Conservation (phyloP, 2,329 filamentous ascomycete species). For the Gremmenia infestans region DNA sequence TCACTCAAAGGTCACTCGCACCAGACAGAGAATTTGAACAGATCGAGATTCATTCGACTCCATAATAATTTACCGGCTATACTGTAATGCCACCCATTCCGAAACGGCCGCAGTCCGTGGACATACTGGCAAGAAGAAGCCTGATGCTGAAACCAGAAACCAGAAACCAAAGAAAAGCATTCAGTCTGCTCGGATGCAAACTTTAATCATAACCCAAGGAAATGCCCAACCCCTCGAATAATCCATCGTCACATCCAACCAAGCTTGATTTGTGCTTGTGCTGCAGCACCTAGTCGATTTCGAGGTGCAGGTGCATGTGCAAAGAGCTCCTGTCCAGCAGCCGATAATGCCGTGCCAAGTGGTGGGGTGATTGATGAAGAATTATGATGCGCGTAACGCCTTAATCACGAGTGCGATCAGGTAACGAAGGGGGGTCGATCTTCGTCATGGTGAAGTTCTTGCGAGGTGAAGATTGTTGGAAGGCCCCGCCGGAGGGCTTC, state of each 20-base stretch:
- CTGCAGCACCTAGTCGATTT: not conserved
- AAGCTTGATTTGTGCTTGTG: not conserved
- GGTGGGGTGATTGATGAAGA: not conserved
- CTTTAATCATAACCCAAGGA: not conserved
- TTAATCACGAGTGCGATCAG: not conserved
- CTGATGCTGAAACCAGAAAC: not conserved
- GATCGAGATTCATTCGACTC: conserved; percentile 3
- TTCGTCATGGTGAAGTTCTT: conserved; percentile 5
- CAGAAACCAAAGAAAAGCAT: not conserved
- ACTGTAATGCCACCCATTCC: conserved; percentile 2
- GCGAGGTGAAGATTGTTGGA: not conserved
- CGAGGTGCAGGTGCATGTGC: not conserved
- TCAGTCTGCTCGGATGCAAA: not conserved
- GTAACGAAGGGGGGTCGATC: conserved; percentile 13
- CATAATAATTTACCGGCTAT: conserved; percentile 7
- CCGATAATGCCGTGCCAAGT: conserved; percentile 20
- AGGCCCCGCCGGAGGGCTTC: conserved; percentile 31
- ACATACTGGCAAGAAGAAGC: conserved; percentile 16
- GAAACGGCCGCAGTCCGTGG: conserved; percentile 18
- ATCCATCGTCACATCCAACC: not conserved
- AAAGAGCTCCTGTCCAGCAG: not conserved
- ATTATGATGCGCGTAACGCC: conserved; percentile 16
- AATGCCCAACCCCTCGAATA: not conserved
- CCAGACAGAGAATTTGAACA: conserved; percentile 4
- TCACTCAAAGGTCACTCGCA: not conserved